Evolutionary conservation across 306 rosid species (phyloP).

Genomic region (Cucurbita maxima): DNA sequence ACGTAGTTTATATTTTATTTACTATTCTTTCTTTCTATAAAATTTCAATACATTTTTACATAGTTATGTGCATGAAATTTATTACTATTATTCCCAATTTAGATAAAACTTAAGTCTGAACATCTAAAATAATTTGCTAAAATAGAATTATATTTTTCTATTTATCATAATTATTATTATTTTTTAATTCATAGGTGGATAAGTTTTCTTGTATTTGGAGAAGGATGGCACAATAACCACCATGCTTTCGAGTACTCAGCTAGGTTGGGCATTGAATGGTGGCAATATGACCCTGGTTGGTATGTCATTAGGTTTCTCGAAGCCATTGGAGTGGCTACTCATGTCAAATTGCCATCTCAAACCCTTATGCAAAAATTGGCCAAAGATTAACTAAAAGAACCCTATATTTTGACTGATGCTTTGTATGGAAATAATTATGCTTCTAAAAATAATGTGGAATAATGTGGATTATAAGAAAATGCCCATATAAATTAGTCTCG

Average conservation of each 20-base stretch:
- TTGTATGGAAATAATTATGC: not conserved
- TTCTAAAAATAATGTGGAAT: not conserved
- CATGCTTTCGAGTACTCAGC: not conserved
- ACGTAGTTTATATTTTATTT: too few species aligned
- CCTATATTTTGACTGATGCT: not conserved
- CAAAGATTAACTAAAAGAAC: not conserved
- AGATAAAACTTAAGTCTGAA: too few species aligned
- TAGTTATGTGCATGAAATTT: too few species aligned
- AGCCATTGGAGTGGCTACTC: conserved; percentile 37
- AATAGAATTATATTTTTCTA: too few species aligned
- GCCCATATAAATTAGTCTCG: too few species aligned
- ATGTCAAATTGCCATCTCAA: conserved; percentile 37
- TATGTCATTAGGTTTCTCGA: conserved; percentile 30
- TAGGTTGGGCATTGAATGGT: conserved; percentile 25
- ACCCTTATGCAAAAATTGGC: conserved; percentile 21
- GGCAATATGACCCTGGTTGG: conserved; percentile 55
- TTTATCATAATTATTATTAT: too few species aligned
- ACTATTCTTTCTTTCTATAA: too few species aligned
- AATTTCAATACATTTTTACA: too few species aligned
- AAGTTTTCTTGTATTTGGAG: not conserved
- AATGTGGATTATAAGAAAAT: too few species aligned
- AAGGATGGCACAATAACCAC: not conserved
- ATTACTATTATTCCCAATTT: too few species aligned
- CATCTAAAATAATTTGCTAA: too few species aligned
- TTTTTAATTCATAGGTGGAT: not conserved